A percentile compares a stretch with the other conserved stretches of the same genome.
These are phyloP conservation scores for Fusarium abutilonis DNA, from an alignment of 2,329 filamentous ascomycete species.

Conservation along the genomic window DNA sequence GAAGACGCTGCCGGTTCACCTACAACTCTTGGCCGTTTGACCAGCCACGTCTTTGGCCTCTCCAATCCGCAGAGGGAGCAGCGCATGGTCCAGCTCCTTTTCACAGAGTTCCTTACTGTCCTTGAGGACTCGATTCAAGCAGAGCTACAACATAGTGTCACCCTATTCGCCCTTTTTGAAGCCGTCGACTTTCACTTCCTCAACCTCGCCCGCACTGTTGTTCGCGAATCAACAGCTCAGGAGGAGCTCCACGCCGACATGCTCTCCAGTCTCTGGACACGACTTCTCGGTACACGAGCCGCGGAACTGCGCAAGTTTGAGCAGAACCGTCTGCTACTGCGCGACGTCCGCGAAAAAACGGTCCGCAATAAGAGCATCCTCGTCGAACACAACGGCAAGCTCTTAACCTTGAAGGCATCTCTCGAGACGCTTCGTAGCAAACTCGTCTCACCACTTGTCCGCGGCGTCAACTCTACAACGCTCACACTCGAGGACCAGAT, in stretches of 20 bases:
- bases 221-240: conserved; percentile 83
- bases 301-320: conserved; percentile 87
- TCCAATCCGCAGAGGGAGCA: conserved; percentile 84
- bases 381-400: conserved; percentile 84
- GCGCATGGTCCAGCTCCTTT: conserved; percentile 83
- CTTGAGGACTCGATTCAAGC: conserved; percentile 89
- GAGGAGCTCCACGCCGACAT: conserved; percentile 83
- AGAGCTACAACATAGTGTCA: conserved; percentile 82
- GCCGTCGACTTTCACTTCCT: conserved; percentile 90
- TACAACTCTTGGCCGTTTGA: conserved; percentile 73
- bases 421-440: conserved; percentile 86
- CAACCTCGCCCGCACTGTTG: conserved; percentile 85
- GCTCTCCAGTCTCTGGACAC: conserved; percentile 85
- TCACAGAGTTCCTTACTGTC: conserved; percentile 82
- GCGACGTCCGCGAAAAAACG: conserved; percentile 81
- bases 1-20: conserved; percentile 65
- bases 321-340: conserved; percentile 83
- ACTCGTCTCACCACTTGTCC: conserved; percentile 83
- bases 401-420: conserved; percentile 85
- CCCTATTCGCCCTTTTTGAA: conserved; percentile 90
- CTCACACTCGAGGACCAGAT: conserved; percentile 88
- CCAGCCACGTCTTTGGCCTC: conserved; percentile 80
- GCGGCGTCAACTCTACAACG: conserved; percentile 73
- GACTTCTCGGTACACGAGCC: conserved; percentile 80
- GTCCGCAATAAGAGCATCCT: conserved; percentile 88